Evolutionary conservation across 441 rosid genomes (phyloP).

Genomic region (Macaranga tanarius): DNA sequence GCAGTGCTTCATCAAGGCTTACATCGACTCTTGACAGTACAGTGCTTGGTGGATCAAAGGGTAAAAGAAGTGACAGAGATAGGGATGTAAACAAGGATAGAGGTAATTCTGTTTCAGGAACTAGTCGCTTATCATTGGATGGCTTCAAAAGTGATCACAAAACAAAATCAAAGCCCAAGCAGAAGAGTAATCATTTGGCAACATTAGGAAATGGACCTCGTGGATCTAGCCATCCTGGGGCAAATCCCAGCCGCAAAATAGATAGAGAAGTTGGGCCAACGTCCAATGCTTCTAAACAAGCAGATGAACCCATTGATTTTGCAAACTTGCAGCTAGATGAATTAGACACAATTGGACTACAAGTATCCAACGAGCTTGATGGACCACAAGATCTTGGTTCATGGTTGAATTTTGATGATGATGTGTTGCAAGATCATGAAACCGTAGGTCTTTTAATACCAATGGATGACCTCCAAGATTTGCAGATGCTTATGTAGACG

Average conservation of each 20-base stretch:
- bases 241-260: slow-evolving; percentile 17
- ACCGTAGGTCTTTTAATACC: slow-evolving; percentile 79
- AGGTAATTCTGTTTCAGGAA: slow-evolving; percentile 27
- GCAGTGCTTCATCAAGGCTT: slow-evolving; percentile 68
- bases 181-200: slow-evolving; percentile 46
- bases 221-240: slow-evolving; percentile 15
- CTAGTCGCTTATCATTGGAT: slow-evolving; percentile 30
- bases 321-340: slow-evolving; percentile 49
- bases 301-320: slow-evolving; percentile 48
- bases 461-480: slow-evolving; percentile 77
- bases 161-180: slow-evolving; percentile 62
- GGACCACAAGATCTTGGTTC: slow-evolving; percentile 56
- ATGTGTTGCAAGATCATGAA: slow-evolving; percentile 67
- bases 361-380: slow-evolving; percentile 32
- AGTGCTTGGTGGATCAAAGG: slow-evolving; percentile 44
- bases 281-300: slow-evolving; percentile 29
- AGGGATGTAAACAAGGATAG: slow-evolving; percentile 35
- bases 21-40: slow-evolving; percentile 47
- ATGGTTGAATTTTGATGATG: slow-evolving; percentile 62
- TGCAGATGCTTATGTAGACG: slow-evolving; percentile 36
- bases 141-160: slow-evolving; percentile 42
- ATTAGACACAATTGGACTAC: slow-evolving; percentile 48
- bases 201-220: slow-evolving; percentile 35
- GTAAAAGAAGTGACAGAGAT: slow-evolving; percentile 56
- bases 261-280: slow-evolving; percentile 19